Evolutionary conservation across 1,139 yeast species (phyloP).

Genomic region (Ogataea hybrid): DNA sequence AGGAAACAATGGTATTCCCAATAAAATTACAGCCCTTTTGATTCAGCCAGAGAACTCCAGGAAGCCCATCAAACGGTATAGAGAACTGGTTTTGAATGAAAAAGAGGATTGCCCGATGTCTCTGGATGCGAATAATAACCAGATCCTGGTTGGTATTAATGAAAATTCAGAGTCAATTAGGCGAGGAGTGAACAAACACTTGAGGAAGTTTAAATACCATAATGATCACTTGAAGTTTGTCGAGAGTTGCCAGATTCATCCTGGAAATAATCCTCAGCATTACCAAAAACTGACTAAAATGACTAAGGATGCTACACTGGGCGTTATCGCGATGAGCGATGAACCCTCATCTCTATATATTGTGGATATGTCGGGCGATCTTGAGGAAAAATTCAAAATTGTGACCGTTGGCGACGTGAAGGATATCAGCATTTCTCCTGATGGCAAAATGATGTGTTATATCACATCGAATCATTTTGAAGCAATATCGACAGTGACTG

Average conservation of each 20-base stretch:
- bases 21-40: constrained; percentile 72
- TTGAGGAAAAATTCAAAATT: constrained; percentile 52
- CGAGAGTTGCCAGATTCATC: constrained; percentile 54
- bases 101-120: constrained; percentile 78
- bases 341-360: constrained; percentile 58
- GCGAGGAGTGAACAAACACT: constrained; percentile 66
- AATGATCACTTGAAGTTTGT: constrained; percentile 61
- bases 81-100: constrained; percentile 60
- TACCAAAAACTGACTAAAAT: constrained; percentile 59
- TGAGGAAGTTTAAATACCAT: constrained; percentile 60
- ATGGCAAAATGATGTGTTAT: constrained; percentile 53
- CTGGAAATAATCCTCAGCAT: constrained; percentile 41
- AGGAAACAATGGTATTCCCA: constrained; percentile 83
- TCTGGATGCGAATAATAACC: constrained; percentile 51
- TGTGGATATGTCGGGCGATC: constrained; percentile 51
- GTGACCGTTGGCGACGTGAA: constrained; percentile 53
- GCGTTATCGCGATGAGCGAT: constrained; percentile 62
- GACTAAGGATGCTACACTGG: constrained; percentile 52
- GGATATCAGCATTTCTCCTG: constrained; percentile 47
- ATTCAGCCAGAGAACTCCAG: constrained; percentile 54
- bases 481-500: constrained; percentile 48
- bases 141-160: constrained; percentile 72
- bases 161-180: constrained; percentile 56
- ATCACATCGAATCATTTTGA: constrained; percentile 55
- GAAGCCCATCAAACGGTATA: constrained; percentile 54